Conservation (phyloP, 352 stramenopile genomes). For the Globisporangium polare region DNA sequence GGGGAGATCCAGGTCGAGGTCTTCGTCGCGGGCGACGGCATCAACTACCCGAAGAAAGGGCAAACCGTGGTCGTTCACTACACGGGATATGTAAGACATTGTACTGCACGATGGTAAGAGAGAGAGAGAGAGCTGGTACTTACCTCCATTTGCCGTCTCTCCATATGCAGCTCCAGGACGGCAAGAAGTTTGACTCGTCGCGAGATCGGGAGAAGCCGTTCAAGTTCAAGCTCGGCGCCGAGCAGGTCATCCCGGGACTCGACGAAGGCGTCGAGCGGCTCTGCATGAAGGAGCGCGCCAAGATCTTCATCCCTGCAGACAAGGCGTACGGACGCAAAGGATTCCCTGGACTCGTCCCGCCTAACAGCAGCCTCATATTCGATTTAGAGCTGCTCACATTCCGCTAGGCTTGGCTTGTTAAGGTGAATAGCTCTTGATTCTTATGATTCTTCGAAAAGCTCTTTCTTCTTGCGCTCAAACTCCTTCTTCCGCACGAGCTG, state of each 20-base stretch:
- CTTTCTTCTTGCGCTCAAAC: conserved; percentile 66
- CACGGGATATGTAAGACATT: conserved; percentile 66
- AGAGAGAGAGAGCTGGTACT: background rate
- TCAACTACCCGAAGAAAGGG: conserved; percentile 88
- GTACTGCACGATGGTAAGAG: background rate
- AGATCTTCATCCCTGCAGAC: conserved; percentile 82
- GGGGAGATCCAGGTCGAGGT: conserved; percentile 87
- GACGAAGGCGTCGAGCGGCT: conserved; percentile 81
- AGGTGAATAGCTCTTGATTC: background rate
- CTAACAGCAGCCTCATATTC: conserved; percentile 91
- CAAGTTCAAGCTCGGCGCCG: conserved; percentile 86
- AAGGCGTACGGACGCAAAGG: conserved; percentile 86
- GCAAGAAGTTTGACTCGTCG: conserved; percentile 74
- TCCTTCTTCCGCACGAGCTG: conserved; percentile 42
- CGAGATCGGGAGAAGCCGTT: conserved; percentile 82
- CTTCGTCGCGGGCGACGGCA: conserved; percentile 85
- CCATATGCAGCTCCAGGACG: conserved; percentile 53
- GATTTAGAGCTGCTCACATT: conserved; percentile 91
- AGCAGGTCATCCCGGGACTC: conserved; percentile 87
- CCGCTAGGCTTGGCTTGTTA: conserved; percentile 24
- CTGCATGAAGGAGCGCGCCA: conserved; percentile 83
- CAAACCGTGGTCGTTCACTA: conserved; percentile 88
- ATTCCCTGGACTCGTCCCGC: conserved; percentile 84
- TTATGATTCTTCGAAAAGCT: conserved; percentile 28
- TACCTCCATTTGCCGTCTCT: background rate